Evolutionary conservation across 768 basidiomycete genomes (phyloP), one percentile per base, ranked within the genome.

Genomic region (Mrakia blollopis): DNA sequence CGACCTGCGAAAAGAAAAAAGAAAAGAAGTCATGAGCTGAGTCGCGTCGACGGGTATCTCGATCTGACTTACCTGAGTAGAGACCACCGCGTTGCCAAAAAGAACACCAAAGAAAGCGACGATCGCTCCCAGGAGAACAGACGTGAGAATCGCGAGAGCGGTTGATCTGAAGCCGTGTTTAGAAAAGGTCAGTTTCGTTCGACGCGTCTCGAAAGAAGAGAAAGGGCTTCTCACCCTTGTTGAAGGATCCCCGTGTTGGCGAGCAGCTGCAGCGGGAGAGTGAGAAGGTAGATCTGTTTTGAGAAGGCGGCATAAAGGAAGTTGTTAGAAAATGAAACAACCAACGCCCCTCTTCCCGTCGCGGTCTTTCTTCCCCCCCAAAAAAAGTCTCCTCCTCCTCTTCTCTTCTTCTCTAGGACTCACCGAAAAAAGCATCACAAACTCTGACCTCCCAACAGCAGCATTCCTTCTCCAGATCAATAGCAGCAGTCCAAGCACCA

Each of bases 71-170:
- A n/a, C 72, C 25, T 73, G 72, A 1, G 91, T 92, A 50, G 90
- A 89, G 30, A 94, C 87, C 77, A 93, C 84, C 13, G 87, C 91
- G 83, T 92, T 93, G 44, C 44, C 75, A 10, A 80, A 39, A 3
- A 73, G 57, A 14, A 80, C 61, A 80, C 93, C 94, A 82, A 94
- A 95, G 6, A 93, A 84, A 4, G 90, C 87, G 5, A 89, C 89
- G 62, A 94, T 88, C 25, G 90, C 78, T 5, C 90, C 94, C 2
- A 91, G 89, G 79, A 97, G 94, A 13, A 96, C 85, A 0, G 93
- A 91, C 21, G 89, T 87, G 77, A 96, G 80, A 37, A 88, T 88
- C 28, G 90, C 88, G 32, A 96, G 86, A 0, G 88, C 85, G 0
- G 87, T 89, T 30, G 89, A 86, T 63, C 93, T 44, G 73, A 30